These are phyloP conservation scores for Salvia sclarea DNA, from an alignment of 305 asterid species.

Conservation along the genomic window DNA sequence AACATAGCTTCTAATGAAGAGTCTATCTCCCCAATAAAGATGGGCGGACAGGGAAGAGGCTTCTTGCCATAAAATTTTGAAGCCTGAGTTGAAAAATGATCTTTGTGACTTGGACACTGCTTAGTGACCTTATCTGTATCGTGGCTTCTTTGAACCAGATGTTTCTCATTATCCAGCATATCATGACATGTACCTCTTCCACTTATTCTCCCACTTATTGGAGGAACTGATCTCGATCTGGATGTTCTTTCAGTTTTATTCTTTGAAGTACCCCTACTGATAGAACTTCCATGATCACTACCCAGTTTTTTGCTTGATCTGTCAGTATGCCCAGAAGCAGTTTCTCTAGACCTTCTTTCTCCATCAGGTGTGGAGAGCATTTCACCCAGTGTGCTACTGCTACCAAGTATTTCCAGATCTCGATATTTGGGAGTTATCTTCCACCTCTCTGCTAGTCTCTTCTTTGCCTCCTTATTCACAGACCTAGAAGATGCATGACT, in stretches of 20 bases:
- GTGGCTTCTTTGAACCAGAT: slow-evolving; percentile 13
- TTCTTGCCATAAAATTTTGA: slow-evolving; percentile 43
- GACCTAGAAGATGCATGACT: slow-evolving; percentile 39
- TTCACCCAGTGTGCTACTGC: slow-evolving; percentile 48
- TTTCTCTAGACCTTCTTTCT: slow-evolving; percentile 31
- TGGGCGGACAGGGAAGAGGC: slow-evolving; percentile 33
- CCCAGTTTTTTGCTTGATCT: slow-evolving; percentile 30
- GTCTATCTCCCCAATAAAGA: slow-evolving; percentile 26
- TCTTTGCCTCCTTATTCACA: slow-evolving; percentile 50
- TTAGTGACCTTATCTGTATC: slow-evolving; percentile 42
- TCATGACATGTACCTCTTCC: slow-evolving; percentile 37
- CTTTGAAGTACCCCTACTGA: slow-evolving; percentile 53
- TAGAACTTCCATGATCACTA: slow-evolving; percentile 32
- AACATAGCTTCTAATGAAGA: slow-evolving; percentile 42
- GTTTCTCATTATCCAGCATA: slow-evolving; percentile 27
- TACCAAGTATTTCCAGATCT: slow-evolving; percentile 42
- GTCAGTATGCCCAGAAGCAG: slow-evolving; percentile 29
- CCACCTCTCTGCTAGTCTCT: slow-evolving; percentile 60
- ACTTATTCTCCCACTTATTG: slow-evolving; percentile 38
- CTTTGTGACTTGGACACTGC: slow-evolving; percentile 35
- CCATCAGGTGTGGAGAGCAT: slow-evolving; percentile 51
- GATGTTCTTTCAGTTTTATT: slow-evolving; percentile 37
- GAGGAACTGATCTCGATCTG: slow-evolving; percentile 50
- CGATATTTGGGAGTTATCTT: slow-evolving; percentile 44
- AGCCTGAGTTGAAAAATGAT: slow-evolving; percentile 33